Conservation (phyloP, 2,329 filamentous ascomycete species). For the Ascochyta pisi region DNA sequence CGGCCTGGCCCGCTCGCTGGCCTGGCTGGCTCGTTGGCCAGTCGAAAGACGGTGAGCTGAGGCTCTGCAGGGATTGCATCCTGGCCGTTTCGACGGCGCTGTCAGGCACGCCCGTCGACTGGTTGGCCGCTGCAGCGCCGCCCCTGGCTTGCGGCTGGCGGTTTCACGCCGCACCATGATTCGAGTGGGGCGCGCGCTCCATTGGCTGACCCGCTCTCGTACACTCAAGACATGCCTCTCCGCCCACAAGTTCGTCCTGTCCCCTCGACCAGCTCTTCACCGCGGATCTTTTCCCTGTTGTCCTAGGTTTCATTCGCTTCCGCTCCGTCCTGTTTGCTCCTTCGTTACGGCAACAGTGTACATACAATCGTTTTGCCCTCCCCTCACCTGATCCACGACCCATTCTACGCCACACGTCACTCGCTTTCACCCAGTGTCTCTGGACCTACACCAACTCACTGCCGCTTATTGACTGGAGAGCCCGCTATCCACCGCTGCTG, state of each 20-base stretch:
- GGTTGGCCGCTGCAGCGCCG: conserved; percentile 22
- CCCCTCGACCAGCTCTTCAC: conserved; percentile 16
- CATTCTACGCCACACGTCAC: conserved; percentile 19
- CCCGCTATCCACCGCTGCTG: conserved; percentile 1
- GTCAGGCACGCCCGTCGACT: conserved; percentile 31
- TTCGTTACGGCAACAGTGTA: conserved; percentile 41
- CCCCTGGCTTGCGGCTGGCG: conserved; percentile 17
- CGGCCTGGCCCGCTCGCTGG: conserved; percentile 16
- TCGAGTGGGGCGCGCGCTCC: conserved; percentile 11
- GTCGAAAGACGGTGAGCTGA: conserved; percentile 32
- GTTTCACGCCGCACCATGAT: conserved; percentile 29
- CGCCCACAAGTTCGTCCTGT: conserved; percentile 28
- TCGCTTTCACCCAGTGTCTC: conserved; percentile 8
- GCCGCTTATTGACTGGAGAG: conserved; percentile 16
- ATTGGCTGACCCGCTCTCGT: conserved; percentile 15
- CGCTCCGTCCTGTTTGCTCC: conserved; percentile 39
- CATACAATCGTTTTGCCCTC: conserved; percentile 22
- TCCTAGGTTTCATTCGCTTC: conserved; percentile 36
- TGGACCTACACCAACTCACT: not conserved
- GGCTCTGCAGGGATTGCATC: conserved; percentile 20
- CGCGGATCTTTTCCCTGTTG: conserved; percentile 21
- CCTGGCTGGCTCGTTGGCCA: conserved; percentile 15
- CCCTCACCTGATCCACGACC: conserved; percentile 16
- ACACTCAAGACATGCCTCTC: conserved; percentile 10
- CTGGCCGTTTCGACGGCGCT: conserved; percentile 35